Evolutionary conservation across 2,329 filamentous ascomycete genomes (phyloP).

Genomic region (Fusarium sp.): DNA sequence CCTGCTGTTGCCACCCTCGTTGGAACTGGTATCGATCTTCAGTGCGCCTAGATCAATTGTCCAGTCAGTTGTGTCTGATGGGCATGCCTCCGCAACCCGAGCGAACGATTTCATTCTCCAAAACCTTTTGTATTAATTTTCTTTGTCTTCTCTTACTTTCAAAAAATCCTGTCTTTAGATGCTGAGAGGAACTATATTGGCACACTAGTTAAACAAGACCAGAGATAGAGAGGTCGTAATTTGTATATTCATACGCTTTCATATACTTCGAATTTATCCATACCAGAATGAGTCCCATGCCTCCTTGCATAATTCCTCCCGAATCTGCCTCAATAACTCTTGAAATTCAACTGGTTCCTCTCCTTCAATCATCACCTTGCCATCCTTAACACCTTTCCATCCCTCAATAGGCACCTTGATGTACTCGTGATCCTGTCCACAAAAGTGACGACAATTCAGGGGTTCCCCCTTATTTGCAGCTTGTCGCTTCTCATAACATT

Average conservation of each 20-base stretch:
- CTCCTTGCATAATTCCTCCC: constrained; percentile 23
- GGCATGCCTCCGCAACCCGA: neutral
- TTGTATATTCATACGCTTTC: neutral
- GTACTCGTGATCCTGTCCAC: constrained; percentile 27
- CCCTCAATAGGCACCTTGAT: constrained; percentile 35
- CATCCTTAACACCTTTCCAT: constrained; percentile 35
- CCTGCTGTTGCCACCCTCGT: neutral
- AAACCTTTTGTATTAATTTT: neutral
- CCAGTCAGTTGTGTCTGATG: neutral
- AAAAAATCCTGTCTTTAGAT: neutral
- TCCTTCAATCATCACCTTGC: constrained; percentile 31
- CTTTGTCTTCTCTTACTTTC: neutral
- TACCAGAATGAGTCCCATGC: constrained; percentile 27
- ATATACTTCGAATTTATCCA: neutral
- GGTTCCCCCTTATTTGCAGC: constrained; percentile 19
- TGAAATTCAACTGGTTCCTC: constrained; percentile 32
- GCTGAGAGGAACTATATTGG: neutral
- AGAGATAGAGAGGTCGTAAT: neutral
- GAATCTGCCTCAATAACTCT: constrained; percentile 20
- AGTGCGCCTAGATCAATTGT: neutral
- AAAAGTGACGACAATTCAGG: constrained; percentile 19
- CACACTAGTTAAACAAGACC: neutral
- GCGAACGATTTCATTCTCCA: neutral
- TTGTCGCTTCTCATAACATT: constrained; percentile 24
- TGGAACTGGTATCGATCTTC: constrained; percentile 1